phyloP scores from a whole-genome alignment of 2,329 filamentous ascomycete species.

The Trichoderma cornu-damae region DNA sequence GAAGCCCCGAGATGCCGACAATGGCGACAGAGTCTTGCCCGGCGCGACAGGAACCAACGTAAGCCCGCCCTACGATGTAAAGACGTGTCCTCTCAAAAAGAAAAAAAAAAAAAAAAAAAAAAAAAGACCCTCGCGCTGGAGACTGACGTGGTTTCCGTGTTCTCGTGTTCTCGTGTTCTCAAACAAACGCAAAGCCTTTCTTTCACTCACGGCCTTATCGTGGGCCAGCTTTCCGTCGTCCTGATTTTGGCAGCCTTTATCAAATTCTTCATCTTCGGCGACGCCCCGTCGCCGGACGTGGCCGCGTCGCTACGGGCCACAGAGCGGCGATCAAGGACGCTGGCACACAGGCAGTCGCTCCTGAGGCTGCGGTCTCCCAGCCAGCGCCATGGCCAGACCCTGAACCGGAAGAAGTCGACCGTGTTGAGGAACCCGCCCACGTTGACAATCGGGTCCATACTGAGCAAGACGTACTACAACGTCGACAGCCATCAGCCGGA shows the following conservation, averaged over 20 bases:
- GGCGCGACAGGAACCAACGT: constrained; percentile 43
- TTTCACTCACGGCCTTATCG: constrained; percentile 87
- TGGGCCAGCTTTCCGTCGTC: constrained; percentile 90
- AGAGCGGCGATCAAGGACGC: constrained; percentile 65
- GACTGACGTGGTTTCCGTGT: neutral
- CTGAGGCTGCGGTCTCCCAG: constrained; percentile 54
- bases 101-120: neutral
- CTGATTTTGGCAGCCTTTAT: constrained; percentile 91
- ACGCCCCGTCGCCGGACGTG: constrained; percentile 77
- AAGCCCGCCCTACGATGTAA: constrained; percentile 26
- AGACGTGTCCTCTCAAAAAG: constrained; percentile 5
- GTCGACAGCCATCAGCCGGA: constrained; percentile 93
- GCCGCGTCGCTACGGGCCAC: constrained; percentile 71
- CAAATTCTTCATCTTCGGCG: constrained; percentile 99
- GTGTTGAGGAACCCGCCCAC: constrained; percentile 67
- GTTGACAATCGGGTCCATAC: constrained; percentile 86
- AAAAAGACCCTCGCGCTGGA: neutral
- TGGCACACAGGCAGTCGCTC: constrained; percentile 71
- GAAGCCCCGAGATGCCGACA: neutral
- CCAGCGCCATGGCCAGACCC: constrained; percentile 37
- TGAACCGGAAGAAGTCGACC: constrained; percentile 63
- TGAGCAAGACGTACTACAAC: constrained; percentile 97
- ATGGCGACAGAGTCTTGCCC: constrained; percentile 43
- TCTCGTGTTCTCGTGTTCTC: too few species aligned
- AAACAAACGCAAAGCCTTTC: constrained; percentile 65